A percentile compares a stretch with the other conserved stretches of the same genome.
Conservation (phyloP, 176 grass and related monocot genomes). For the Bonia amplexicaulis region DNA sequence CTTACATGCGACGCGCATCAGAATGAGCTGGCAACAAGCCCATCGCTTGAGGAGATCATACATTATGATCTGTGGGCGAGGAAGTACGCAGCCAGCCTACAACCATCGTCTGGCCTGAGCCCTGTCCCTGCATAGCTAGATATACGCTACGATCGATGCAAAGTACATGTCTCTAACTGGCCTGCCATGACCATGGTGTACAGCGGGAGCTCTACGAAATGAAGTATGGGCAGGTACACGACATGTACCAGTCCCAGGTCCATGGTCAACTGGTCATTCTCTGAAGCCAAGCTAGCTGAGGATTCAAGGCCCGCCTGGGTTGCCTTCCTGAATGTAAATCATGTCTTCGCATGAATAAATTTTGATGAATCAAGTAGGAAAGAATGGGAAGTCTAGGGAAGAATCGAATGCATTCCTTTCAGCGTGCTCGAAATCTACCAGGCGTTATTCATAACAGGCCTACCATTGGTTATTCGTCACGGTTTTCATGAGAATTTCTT, state of each 20-base stretch:
- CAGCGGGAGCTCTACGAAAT: constrained; percentile 4
- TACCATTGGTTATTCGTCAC: neutral
- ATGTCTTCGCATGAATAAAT: constrained; percentile 24
- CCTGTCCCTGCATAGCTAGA: constrained; percentile 52
- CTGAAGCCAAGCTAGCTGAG: constrained; percentile 15
- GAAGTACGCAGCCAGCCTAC: constrained; percentile 53
- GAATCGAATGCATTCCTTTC: neutral
- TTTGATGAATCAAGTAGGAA: neutral
- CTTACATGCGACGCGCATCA: constrained; percentile 64
- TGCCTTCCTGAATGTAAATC: constrained; percentile 20
- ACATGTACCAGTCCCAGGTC: neutral
- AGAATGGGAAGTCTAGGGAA: neutral
- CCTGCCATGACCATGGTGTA: neutral
- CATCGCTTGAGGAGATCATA: constrained; percentile 85
- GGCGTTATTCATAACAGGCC: neutral
- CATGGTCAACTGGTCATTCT: neutral
- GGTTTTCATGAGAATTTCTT: neutral
- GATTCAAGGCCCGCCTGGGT: neutral
- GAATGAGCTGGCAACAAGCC: constrained; percentile 67
- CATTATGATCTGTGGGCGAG: constrained; percentile 94
- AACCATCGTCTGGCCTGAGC: constrained; percentile 50
- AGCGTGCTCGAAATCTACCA: neutral
- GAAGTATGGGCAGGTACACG: neutral
- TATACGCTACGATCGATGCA: neutral
- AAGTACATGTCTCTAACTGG: neutral